Evolutionary conservation across 148 eudicot genomes (phyloP).

Genomic region (Spergularia bocconei): DNA sequence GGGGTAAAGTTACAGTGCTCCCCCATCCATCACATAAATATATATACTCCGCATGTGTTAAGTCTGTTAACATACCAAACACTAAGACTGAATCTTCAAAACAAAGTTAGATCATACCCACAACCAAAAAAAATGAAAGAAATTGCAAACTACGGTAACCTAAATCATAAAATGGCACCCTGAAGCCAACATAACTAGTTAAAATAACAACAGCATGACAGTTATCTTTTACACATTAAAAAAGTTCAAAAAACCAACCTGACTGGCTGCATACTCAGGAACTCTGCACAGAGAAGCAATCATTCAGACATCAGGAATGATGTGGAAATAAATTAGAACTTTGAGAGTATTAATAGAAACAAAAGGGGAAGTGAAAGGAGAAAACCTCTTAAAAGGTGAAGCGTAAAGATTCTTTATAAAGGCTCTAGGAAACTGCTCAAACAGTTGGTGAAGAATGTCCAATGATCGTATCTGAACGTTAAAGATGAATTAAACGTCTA

Average conservation of each 20-base stretch:
- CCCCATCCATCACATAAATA: no score
- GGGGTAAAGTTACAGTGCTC: no score
- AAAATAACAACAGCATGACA: background rate
- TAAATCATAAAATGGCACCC: no score
- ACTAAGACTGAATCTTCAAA: no score
- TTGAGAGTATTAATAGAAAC: background rate
- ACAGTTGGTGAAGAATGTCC: conserved; percentile 85
- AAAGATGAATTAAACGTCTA: background rate
- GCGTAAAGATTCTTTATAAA: conserved; percentile 76
- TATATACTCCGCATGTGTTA: no score
- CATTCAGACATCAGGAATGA: background rate
- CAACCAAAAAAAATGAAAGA: no score
- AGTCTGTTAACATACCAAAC: no score
- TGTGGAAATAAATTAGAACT: background rate
- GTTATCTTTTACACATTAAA: no score
- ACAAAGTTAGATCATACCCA: no score
- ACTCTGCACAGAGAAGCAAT: conserved; percentile 49
- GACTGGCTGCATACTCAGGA: conserved; percentile 38
- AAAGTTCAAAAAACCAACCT: conserved; percentile 42
- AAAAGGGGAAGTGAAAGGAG: background rate
- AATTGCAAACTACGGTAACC: no score
- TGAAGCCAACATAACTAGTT: background rate
- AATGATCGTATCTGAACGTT: conserved; percentile 76
- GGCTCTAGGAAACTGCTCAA: conserved; percentile 86
- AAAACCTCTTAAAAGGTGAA: conserved; percentile 58